A percentile compares a stretch with the other conserved stretches of the same genome.
Evolutionary conservation across 495 filamentous ascomycete species (phyloP).

Genomic region (Penicillium psychrofluorescens): DNA sequence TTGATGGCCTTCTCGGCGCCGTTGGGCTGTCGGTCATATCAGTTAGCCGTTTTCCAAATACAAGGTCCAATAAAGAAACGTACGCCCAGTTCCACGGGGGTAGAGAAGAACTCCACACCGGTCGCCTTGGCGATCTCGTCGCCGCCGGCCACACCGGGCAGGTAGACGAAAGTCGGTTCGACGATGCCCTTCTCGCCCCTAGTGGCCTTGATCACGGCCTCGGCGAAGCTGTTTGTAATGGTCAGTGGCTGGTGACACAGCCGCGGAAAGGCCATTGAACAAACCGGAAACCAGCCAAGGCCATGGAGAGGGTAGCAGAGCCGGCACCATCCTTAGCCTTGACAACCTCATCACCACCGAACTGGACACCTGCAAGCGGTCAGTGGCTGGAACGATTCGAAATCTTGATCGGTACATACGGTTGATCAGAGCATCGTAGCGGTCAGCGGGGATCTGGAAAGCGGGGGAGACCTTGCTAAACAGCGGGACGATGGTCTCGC

Average conservation of each 20-base stretch:
- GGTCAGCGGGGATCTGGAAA: slow-evolving; percentile 75
- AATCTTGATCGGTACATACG: slow-evolving; percentile 42
- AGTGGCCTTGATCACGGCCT: slow-evolving; percentile 81
- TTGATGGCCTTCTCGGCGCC: slow-evolving; percentile 80
- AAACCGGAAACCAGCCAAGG: slow-evolving; percentile 89
- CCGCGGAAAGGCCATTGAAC: slow-evolving; percentile 1
- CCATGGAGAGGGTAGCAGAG: slow-evolving; percentile 96
- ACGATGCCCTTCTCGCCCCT: slow-evolving; percentile 86
- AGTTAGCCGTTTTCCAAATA: slow-evolving; percentile 3
- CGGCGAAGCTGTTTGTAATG: slow-evolving; percentile 60
- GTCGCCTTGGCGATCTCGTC: slow-evolving; percentile 72
- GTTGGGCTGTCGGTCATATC: slow-evolving; percentile 48
- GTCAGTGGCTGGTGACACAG: too few species aligned
- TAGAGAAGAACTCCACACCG: slow-evolving; percentile 91
- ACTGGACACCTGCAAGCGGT: slow-evolving; percentile 66
- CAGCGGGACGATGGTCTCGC: slow-evolving; percentile 94
- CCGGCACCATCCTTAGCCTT: slow-evolving; percentile 94
- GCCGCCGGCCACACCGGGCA: slow-evolving; percentile 82
- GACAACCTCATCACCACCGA: slow-evolving; percentile 97
- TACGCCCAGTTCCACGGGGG: slow-evolving; percentile 91
- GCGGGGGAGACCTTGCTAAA: slow-evolving; percentile 82
- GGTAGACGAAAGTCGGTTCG: slow-evolving; percentile 91
- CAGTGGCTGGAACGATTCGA: background rate
- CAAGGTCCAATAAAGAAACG: slow-evolving; percentile 22
- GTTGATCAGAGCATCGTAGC: slow-evolving; percentile 79